Percentiles rank a stretch among this genome's conserved stretches.
These are phyloP conservation scores for Diaporthe ampelina DNA, from an alignment of 2,329 filamentous ascomycete species.

Conservation along the genomic window DNA sequence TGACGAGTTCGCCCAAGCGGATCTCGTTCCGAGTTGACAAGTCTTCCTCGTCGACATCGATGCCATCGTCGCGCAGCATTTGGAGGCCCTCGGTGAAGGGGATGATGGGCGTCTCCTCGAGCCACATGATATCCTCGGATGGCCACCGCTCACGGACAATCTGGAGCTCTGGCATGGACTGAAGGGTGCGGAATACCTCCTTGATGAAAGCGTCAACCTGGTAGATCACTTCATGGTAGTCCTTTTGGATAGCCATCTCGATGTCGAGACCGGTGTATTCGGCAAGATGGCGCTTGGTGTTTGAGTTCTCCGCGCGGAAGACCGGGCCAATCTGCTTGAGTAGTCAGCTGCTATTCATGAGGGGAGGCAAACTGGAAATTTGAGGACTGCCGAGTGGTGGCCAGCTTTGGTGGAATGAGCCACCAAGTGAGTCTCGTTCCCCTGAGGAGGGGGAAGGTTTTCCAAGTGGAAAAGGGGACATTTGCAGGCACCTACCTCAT, in stretches of 20 bases:
- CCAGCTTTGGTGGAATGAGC: too few species aligned
- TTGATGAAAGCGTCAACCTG: conserved; percentile 83
- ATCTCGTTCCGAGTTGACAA: conserved; percentile 89
- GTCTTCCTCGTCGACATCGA: conserved; percentile 80
- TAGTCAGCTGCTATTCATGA: conserved; percentile 14
- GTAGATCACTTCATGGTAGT: conserved; percentile 89
- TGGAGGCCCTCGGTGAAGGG: conserved; percentile 84
- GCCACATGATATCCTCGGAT: conserved; percentile 87
- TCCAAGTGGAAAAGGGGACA: background rate
- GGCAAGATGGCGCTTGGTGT: conserved; percentile 93
- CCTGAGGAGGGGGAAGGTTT: background rate
- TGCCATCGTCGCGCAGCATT: conserved; percentile 86
- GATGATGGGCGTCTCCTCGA: conserved; percentile 87
- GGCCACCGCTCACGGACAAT: conserved; percentile 87
- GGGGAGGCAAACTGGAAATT: background rate
- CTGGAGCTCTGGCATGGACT: conserved; percentile 77
- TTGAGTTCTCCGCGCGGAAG: conserved; percentile 95
- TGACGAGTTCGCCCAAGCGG: conserved; percentile 85
- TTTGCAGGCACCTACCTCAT: conserved; percentile 67
- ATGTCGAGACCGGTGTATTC: conserved; percentile 95
- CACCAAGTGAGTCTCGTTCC: background rate
- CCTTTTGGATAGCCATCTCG: conserved; percentile 90
- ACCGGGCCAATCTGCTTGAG: conserved; percentile 77
- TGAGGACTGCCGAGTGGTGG: background rate
- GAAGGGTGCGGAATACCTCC: conserved; percentile 77